phyloP scores from a whole-genome alignment of 228 moss, liverwort and hornwort genomes.

The Sphagnum fallax region DNA sequence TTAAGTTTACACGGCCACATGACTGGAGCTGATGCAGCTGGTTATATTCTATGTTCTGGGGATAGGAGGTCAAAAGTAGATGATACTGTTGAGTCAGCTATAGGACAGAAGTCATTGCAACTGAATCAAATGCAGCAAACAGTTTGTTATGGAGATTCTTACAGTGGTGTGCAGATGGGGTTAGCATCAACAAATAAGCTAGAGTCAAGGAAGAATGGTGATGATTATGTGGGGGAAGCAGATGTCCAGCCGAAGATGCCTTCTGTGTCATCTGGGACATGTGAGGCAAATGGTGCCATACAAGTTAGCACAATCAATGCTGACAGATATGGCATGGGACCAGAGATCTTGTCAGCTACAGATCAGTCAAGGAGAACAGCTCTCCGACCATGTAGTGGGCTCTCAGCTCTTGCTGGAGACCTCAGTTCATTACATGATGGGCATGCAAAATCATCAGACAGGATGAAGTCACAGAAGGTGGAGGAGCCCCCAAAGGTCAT shows the following conservation, averaged over 20 bases:
- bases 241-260: neutral
- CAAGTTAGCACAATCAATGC: neutral
- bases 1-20: too few relatives aligned
- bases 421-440: neutral
- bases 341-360: neutral
- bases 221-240: neutral
- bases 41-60: too few relatives aligned
- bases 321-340: neutral
- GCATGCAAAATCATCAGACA: neutral
- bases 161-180: neutral
- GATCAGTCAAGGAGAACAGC: neutral
- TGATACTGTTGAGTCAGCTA: neutral
- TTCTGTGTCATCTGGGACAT: neutral
- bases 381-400: neutral
- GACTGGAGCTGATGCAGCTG: too few relatives aligned
- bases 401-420: neutral
- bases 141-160: neutral
- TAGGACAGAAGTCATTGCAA: neutral
- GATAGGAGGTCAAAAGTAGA: neutral
- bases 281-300: neutral
- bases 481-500: constrained; percentile 35
- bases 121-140: neutral
- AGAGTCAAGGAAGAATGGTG: neutral
- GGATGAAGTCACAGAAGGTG: constrained; percentile 10
- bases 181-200: constrained; percentile 3